A percentile compares a stretch with the other conserved stretches of the same genome.
phyloP scores from a whole-genome alignment of 78 protist genomes.

The Planoprotostelium fungivorum region DNA sequence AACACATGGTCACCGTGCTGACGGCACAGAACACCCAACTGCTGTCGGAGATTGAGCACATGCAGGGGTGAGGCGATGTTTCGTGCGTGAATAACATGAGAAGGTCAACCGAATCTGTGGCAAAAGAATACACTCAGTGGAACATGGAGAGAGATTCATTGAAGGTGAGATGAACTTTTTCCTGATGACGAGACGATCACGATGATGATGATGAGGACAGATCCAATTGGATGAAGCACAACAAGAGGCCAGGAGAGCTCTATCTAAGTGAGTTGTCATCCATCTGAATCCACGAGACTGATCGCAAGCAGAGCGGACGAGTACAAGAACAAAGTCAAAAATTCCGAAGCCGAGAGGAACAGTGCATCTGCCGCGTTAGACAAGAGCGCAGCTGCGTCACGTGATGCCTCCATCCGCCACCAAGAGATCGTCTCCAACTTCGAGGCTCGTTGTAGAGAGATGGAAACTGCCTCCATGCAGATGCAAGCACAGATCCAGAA shows the following conservation, averaged over 20 bases:
- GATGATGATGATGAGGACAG: neutral
- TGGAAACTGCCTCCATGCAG: neutral
- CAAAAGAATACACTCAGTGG: neutral
- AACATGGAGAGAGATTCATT: neutral
- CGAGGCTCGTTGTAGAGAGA: neutral
- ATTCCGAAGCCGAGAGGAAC: neutral
- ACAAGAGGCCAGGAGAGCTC: neutral
- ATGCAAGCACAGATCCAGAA: neutral
- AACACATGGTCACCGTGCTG: neutral
- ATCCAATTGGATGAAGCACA: neutral
- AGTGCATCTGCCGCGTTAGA: neutral
- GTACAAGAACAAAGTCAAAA: too few relatives aligned
- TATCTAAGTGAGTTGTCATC: neutral
- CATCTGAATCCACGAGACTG: neutral
- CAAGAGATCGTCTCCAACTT: neutral
- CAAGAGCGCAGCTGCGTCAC: neutral
- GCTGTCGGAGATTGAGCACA: neutral
- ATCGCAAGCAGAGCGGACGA: neutral
- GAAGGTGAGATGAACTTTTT: neutral
- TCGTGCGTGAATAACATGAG: too few relatives aligned
- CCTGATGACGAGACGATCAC: neutral
- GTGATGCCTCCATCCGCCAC: neutral
- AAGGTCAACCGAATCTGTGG: neutral
- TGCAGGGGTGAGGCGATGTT: too few relatives aligned
- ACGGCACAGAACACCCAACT: neutral